Evolutionary conservation across 2,329 filamentous ascomycete genomes (phyloP), one percentile per base, ranked within the genome.

Genomic region (Exophiala aquamarina): DNA sequence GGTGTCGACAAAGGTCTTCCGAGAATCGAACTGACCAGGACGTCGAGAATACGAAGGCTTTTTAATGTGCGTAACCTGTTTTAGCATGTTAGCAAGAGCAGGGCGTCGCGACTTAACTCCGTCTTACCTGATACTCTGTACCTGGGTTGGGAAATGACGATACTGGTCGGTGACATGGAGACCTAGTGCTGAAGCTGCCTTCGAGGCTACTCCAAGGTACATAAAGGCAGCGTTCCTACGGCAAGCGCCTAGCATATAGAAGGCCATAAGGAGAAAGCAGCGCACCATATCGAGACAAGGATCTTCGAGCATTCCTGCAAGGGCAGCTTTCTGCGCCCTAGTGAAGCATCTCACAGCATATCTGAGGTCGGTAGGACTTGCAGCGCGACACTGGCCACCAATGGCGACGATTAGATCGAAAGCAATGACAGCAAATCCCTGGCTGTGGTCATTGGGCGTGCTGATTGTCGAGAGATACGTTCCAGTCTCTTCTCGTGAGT

Each of bases 151-250:
- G 29, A 56, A 47, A 29, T 54, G 44, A 3, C 43, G 41, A 45
- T 63, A 66, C 57, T 49, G 66, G 50, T 57, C 65, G 50, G 45
- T 61, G 43, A 61, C 65, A 64, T 83, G 78, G 5, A 83, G 57
- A 0, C 81, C 81, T 0, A 84, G 57, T 0, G 78, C 77, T 3
- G 76, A 74, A 0, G 81, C 79, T 1, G 79, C 76, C 43, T 78
- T 74, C 0, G 76, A 70, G 1, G 81, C 80, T 7, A 83, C 74
- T 0, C 80, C 80, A 2, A 84, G 61, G 45, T 83, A 83, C 76
- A 84, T 82, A 43, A 81, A 84, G 0, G 80, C 80, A 0, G 79
- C 71, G 46, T 82, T 82, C 7, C 79, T 69, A 23, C 77, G 76
- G 42, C 79, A 82, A 3, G 76, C 76, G 0, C 76, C 78, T 3